These are phyloP conservation scores for Ophiostoma pallidulum DNA, from an alignment of 2,329 filamentous ascomycete species.

Conservation along the genomic window DNA sequence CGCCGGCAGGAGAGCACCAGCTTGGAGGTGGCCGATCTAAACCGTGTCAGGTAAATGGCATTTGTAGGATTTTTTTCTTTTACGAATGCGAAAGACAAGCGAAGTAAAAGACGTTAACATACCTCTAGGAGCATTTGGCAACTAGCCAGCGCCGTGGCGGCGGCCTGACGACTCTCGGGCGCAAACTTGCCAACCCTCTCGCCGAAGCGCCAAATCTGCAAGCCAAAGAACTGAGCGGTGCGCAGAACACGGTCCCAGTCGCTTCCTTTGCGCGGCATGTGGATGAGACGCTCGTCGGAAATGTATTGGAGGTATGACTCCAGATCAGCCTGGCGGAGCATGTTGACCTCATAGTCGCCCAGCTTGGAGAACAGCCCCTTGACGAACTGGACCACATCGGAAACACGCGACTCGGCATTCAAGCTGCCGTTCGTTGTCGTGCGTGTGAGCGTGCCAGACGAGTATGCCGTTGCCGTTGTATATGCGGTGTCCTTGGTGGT, in stretches of 20 bases:
- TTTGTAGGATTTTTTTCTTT: too few relatives aligned
- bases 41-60: background rate
- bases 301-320: slow-evolving; percentile 28
- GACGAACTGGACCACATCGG: slow-evolving; percentile 11
- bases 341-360: slow-evolving; percentile 21
- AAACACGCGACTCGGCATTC: slow-evolving; percentile 7
- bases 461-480: background rate
- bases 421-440: background rate
- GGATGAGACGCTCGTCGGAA: slow-evolving; percentile 30
- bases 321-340: slow-evolving; percentile 21
- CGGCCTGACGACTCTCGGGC: slow-evolving; percentile 19
- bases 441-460: background rate
- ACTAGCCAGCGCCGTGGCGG: slow-evolving; percentile 27
- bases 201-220: slow-evolving; percentile 30
- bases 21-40: slow-evolving; percentile 30
- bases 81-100: background rate
- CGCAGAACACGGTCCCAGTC: slow-evolving; percentile 32
- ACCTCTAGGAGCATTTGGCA: slow-evolving; percentile 32
- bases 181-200: slow-evolving; percentile 24
- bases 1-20: slow-evolving; percentile 28
- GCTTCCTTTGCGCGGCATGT: slow-evolving; percentile 32
- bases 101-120: background rate
- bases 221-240: slow-evolving; percentile 32
- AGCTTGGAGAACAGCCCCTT: slow-evolving; percentile 19
- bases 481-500: background rate